Evolutionary conservation across 176 grass and related monocot species (phyloP), one percentile per base, ranked within the genome.

Genomic region (Echinochloa phyllopogon): DNA sequence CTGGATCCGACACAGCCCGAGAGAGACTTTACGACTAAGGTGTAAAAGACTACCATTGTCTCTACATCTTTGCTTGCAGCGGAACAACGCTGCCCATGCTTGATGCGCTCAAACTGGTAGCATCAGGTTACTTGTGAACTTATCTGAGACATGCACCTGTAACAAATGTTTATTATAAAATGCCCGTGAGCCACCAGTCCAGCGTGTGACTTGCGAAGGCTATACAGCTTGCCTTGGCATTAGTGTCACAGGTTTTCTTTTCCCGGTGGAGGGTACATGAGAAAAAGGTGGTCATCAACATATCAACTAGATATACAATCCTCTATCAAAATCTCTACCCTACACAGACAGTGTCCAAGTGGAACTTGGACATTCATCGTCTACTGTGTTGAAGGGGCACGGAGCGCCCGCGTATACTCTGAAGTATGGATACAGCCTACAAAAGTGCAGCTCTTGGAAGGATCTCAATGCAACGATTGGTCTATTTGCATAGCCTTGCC

Each of bases 341-440:
- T 87, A 87, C 64, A 57, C 0, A 29, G 59, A 66, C 33, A 36
- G 71, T 68, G 72, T 52, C 83, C 72, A 65, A 77, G 55, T 84
- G 51, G 59, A 76, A 55, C 80, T 80, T 87, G 50, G 59, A 61
- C 69, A 79, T 75, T 69, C 75, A 75, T 80, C 89, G 44, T 70
- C 52, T 76, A 74, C 44, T 71, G 60, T 87, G 61, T 79, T 83
- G 52, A 60, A 68, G 68, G 85, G 78, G 70, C 69, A 87, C 17
- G 33, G 13, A 67, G 27, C 50, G 43, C 69, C 81, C 85, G 33
- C 69, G 61, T 91, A 76, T 72, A 75, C 51, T 84, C 66, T 70
- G 33, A 44, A 70, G 27, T 89, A 82, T 84, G 69, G 51, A 76
- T 48, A 87, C 71, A 79, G 69, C 72, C 84, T 87, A 69, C 80